These are phyloP conservation scores for Penicillium longicatenatum DNA, from an alignment of 495 filamentous ascomycete species.

Conservation along the genomic window DNA sequence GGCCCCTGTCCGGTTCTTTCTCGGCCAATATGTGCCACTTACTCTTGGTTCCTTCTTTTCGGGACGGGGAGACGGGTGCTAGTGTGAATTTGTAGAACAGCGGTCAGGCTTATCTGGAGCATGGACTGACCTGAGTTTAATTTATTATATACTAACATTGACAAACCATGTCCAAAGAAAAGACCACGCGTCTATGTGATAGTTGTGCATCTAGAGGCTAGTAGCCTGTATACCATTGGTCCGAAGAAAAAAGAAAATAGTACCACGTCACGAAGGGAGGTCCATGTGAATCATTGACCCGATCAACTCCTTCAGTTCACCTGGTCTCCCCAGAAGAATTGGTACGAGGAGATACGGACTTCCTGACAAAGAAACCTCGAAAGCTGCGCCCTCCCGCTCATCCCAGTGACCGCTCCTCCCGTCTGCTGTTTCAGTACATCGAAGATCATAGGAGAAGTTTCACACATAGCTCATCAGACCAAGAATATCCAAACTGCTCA, in stretches of 20 bases:
- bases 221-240: not conserved
- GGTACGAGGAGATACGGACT: not conserved
- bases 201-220: not conserved
- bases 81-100: slow-evolving; percentile 1
- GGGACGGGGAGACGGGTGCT: slow-evolving; percentile 2
- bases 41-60: not conserved
- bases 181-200: not conserved
- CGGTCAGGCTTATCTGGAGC: slow-evolving; percentile 4
- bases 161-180: not conserved
- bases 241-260: no score
- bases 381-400: not conserved
- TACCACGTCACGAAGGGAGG: no score
- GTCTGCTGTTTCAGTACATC: slow-evolving; percentile 16
- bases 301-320: not conserved
- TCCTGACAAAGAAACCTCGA: not conserved
- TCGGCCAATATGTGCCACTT: slow-evolving; percentile 2
- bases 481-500: not conserved
- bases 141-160: not conserved
- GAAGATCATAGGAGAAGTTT: slow-evolving; percentile 25
- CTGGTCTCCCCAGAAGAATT: not conserved
- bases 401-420: slow-evolving; percentile 4
- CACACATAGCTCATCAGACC: slow-evolving; percentile 9
- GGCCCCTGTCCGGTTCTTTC: slow-evolving; percentile 9
- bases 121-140: not conserved
- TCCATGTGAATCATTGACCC: not conserved